Evolutionary conservation across 768 basidiomycete species (phyloP).

Genomic region (Phaeotremella skinneri): DNA sequence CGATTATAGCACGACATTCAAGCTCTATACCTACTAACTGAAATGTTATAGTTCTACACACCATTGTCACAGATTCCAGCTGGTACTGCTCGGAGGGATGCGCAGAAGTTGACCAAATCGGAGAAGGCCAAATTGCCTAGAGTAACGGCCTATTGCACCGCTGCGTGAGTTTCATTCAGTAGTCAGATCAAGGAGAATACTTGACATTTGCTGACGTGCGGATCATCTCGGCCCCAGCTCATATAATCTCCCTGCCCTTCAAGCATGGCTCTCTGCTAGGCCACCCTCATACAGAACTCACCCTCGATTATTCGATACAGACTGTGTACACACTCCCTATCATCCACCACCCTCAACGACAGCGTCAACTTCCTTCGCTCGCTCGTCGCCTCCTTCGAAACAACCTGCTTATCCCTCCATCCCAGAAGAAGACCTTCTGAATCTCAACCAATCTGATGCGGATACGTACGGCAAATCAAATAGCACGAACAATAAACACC

Average conservation of each 20-base stretch:
- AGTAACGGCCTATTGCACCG: constrained; percentile 95
- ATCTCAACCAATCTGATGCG: constrained; percentile 27
- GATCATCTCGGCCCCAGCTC: constrained; percentile 58
- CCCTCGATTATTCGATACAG: constrained; percentile 76
- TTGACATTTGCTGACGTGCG: no score
- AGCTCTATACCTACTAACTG: no score
- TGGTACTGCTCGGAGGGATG: constrained; percentile 88
- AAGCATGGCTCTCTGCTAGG: constrained; percentile 85
- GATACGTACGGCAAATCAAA: not conserved
- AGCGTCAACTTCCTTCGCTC: constrained; percentile 30
- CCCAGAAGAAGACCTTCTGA: constrained; percentile 47
- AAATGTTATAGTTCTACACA: constrained; percentile 69
- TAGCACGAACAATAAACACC: not conserved
- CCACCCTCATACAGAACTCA: constrained; percentile 78
- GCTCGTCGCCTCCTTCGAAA: constrained; percentile 40
- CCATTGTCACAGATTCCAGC: constrained; percentile 91
- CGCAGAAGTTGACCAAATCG: constrained; percentile 82
- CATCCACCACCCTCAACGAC: constrained; percentile 54
- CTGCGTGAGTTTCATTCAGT: no score
- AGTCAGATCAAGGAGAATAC: no score
- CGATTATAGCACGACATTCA: not conserved
- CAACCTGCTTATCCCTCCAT: constrained; percentile 13
- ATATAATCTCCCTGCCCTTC: constrained; percentile 79
- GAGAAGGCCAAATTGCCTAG: constrained; percentile 87
- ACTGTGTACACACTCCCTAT: constrained; percentile 91